Conservation (phyloP, 345 rosid species). For the Euclidium syriacum region DNA sequence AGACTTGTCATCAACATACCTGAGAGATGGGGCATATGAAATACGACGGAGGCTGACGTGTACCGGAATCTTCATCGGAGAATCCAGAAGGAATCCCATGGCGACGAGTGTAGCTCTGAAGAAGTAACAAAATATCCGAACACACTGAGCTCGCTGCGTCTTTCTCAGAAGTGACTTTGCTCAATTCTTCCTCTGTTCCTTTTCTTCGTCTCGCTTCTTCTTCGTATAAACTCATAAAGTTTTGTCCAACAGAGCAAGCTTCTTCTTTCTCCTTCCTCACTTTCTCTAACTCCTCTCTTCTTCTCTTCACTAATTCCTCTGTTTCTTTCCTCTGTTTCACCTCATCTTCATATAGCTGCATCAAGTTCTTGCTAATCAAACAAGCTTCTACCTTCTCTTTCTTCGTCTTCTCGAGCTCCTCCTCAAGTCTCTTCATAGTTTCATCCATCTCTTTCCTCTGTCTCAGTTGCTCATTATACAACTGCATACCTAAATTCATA, state of each 20-base stretch:
- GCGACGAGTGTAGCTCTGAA: conserved; percentile 30
- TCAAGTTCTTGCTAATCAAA: conserved; percentile 32
- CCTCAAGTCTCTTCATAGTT: conserved; percentile 24
- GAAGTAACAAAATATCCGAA: conserved; percentile 32
- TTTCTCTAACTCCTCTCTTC: conserved; percentile 33
- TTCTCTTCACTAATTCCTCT: conserved; percentile 27
- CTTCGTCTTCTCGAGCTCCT: conserved; percentile 32
- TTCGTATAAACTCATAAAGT: conserved; percentile 30
- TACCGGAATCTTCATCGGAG: conserved; percentile 25
- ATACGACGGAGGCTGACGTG: conserved; percentile 37
- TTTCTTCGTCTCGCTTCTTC: conserved; percentile 30
- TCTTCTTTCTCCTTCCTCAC: conserved; percentile 39
- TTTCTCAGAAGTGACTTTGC: conserved; percentile 27
- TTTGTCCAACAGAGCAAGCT: conserved; percentile 33
- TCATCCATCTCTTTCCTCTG: conserved; percentile 37
- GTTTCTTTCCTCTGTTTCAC: conserved; percentile 33
- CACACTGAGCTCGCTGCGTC: conserved; percentile 32
- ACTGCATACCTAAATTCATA: conserved; percentile 23
- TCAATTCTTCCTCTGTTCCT: conserved; percentile 25
- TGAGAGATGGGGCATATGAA: conserved; percentile 43
- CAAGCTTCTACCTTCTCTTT: conserved; percentile 31
- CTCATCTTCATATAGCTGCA: conserved; percentile 36
- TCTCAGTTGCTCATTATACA: conserved; percentile 34
- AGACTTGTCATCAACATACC: conserved; percentile 15
- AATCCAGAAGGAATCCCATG: conserved; percentile 15